These are phyloP conservation scores for Cyberlindnera bimundalis DNA, from an alignment of 805 yeast genomes.

Conservation along the genomic window DNA sequence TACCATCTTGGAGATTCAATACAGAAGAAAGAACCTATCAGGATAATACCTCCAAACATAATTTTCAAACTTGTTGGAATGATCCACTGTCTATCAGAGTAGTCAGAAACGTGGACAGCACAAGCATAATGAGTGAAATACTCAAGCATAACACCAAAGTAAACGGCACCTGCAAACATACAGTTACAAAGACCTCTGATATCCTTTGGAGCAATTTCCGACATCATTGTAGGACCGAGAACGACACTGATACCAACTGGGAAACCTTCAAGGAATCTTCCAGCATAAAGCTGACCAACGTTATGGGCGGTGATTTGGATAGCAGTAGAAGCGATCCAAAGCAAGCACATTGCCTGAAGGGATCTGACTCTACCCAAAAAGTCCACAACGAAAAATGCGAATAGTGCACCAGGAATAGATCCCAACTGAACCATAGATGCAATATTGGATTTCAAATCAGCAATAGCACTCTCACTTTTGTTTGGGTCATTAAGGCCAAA, in stretches of 20 bases:
- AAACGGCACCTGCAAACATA: slow-evolving; percentile 55
- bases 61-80: slow-evolving; percentile 47
- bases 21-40: slow-evolving; percentile 8
- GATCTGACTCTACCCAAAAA: slow-evolving; percentile 48
- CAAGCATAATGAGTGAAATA: slow-evolving; percentile 51
- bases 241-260: slow-evolving; percentile 55
- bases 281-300: slow-evolving; percentile 51
- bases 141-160: slow-evolving; percentile 48
- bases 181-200: slow-evolving; percentile 51
- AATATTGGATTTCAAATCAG: slow-evolving; percentile 48
- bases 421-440: slow-evolving; percentile 57
- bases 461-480: slow-evolving; percentile 34
- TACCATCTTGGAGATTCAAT: slow-evolving; percentile 16
- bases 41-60: slow-evolving; percentile 38
- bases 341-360: slow-evolving; percentile 38
- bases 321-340: slow-evolving; percentile 43
- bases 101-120: slow-evolving; percentile 39
- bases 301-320: slow-evolving; percentile 44
- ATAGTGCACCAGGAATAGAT: slow-evolving; percentile 47
- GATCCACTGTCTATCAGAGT: slow-evolving; percentile 45
- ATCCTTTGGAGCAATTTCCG: slow-evolving; percentile 51
- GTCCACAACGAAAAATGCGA: slow-evolving; percentile 46
- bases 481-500: slow-evolving; percentile 43
- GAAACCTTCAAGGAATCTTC: slow-evolving; percentile 51
- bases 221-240: slow-evolving; percentile 49